Percentiles rank a stretch among this genome's conserved stretches.
Conservation (phyloP, 495 filamentous ascomycete species). For the Tuber borchii region DNA sequence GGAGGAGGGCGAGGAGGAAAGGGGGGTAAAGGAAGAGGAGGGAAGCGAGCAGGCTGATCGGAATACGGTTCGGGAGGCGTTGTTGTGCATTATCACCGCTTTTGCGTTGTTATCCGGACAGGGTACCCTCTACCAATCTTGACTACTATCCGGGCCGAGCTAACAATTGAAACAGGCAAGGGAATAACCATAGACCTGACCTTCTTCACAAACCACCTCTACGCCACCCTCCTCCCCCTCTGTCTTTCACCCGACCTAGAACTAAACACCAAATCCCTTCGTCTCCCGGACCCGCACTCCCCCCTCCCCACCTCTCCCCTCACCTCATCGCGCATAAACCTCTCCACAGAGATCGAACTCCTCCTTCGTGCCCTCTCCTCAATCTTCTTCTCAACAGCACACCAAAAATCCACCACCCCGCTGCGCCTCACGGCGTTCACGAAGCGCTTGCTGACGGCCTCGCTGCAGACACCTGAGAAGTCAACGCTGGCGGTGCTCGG, state of each 20-base stretch:
- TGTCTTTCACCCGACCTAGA: slow-evolving; percentile 81
- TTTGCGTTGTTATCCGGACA: slow-evolving; percentile 90
- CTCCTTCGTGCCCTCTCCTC: slow-evolving; percentile 76
- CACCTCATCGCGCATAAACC: slow-evolving; percentile 66
- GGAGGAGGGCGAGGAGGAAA: slow-evolving; percentile 47
- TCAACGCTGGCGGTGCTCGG: slow-evolving; percentile 68
- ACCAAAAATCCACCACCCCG: slow-evolving; percentile 60
- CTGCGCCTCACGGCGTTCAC: slow-evolving; percentile 78
- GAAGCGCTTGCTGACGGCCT: slow-evolving; percentile 77
- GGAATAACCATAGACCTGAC: slow-evolving; percentile 77
- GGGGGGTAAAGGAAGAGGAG: slow-evolving; percentile 41
- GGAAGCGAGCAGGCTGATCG: slow-evolving; percentile 45
- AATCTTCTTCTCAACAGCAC: slow-evolving; percentile 59
- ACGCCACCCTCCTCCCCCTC: slow-evolving; percentile 69
- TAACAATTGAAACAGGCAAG: slow-evolving; percentile 46
- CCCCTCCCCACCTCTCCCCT: slow-evolving; percentile 20
- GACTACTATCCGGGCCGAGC: neutral
- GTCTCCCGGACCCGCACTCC: slow-evolving; percentile 66
- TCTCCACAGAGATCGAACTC: slow-evolving; percentile 84
- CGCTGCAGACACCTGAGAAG: slow-evolving; percentile 85
- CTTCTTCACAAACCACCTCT: slow-evolving; percentile 92
- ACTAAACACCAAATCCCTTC: slow-evolving; percentile 68
- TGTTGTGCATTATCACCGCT: slow-evolving; percentile 93
- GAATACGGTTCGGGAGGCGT: slow-evolving; percentile 71
- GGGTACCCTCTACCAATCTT: slow-evolving; percentile 55